Percentiles rank a stretch among this genome's conserved stretches.
phyloP scores from a whole-genome alignment of 2,329 filamentous ascomycete species.

The Decorospora gaudefroyi region DNA sequence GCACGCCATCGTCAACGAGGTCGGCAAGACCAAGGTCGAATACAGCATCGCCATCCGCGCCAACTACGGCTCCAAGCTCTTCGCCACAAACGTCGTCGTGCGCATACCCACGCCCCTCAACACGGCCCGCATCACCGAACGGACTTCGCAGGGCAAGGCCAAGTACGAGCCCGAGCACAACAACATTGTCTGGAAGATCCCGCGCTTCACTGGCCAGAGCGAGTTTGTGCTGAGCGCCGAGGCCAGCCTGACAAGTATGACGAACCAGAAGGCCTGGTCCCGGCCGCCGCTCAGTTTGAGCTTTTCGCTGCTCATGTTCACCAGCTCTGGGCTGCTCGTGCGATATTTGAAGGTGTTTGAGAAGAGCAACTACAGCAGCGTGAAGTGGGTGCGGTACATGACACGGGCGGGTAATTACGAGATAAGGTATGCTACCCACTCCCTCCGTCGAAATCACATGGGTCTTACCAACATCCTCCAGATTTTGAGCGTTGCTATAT shows the following conservation, averaged over 20 bases:
- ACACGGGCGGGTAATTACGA: conserved; percentile 97
- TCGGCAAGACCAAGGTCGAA: conserved; percentile 96
- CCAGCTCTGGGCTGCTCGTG: conserved; percentile 87
- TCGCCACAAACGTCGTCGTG: conserved; percentile 93
- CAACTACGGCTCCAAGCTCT: conserved; percentile 94
- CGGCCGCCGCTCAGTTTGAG: conserved; percentile 87
- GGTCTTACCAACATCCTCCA: not conserved
- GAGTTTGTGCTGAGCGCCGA: conserved; percentile 95
- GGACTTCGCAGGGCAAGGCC: conserved; percentile 92
- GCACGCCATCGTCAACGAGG: conserved; percentile 96
- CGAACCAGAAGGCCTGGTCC: conserved; percentile 96
- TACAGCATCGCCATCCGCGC: conserved; percentile 97
- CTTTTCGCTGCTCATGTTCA: conserved; percentile 98
- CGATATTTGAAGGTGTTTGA: conserved; percentile 98
- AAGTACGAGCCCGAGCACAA: conserved; percentile 99
- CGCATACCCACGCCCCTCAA: conserved; percentile 95
- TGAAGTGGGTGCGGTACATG: conserved; percentile 99
- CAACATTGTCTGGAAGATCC: conserved; percentile 98
- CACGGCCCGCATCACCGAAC: conserved; percentile 89
- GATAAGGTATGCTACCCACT: conserved; percentile 66
- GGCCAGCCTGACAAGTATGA: conserved; percentile 93
- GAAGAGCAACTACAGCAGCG: conserved; percentile 97
- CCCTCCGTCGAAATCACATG: not conserved
- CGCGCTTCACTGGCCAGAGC: conserved; percentile 96
- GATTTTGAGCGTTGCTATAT: conserved; percentile 14